Evolutionary conservation across 257 asterid genomes (phyloP).

Genomic region (Rubia yunnanensis): DNA sequence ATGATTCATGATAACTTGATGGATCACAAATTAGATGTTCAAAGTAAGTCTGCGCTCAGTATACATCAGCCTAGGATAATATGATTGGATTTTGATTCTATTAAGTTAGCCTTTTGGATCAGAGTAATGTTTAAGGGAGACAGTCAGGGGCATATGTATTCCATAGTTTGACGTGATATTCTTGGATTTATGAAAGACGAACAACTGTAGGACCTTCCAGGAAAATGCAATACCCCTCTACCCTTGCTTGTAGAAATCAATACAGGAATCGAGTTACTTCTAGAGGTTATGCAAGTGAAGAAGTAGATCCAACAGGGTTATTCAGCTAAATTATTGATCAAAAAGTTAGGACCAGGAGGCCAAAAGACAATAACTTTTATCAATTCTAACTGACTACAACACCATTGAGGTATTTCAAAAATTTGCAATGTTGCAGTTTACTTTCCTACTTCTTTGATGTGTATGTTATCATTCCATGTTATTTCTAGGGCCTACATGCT

Average conservation of each 20-base stretch:
- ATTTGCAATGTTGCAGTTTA: not conserved
- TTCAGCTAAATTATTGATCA: slow-evolving; percentile 58
- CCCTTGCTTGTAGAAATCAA: slow-evolving; percentile 73
- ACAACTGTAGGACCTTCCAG: slow-evolving; percentile 44
- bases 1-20: no score
- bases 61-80: no score
- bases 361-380: slow-evolving; percentile 87
- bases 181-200: no score
- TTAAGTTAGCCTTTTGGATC: no score
- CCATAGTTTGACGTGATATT: no score
- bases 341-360: slow-evolving; percentile 88
- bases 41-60: no score
- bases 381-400: slow-evolving; percentile 63
- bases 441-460: slow-evolving; percentile 13
- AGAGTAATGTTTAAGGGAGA: no score
- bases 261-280: slow-evolving; percentile 50
- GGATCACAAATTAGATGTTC: no score
- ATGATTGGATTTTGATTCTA: no score
- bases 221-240: slow-evolving; percentile 74
- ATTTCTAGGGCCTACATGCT: no score
- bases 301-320: slow-evolving; percentile 54
- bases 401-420: slow-evolving; percentile 41
- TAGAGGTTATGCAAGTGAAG: slow-evolving; percentile 43
- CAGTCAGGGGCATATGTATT: no score
- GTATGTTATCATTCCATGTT: slow-evolving; percentile 12